Base-by-base conservation (phyloP, 257 asterid species). In the Plectranthus barbatus region DNA sequence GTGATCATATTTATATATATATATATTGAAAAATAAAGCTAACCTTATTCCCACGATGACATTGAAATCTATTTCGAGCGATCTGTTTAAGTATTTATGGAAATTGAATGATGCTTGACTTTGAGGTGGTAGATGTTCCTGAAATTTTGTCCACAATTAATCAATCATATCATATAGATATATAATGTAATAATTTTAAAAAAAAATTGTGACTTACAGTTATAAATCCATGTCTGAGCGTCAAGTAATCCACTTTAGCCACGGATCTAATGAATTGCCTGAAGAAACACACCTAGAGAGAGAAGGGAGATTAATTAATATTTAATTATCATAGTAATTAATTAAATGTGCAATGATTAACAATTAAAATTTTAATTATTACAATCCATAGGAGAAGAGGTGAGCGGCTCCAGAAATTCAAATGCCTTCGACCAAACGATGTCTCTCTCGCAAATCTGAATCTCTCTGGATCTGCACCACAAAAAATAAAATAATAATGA, bases 381-480 rank as follows among this genome's bases (percentile, higher is more conserved):
- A 91, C 98, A 11, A 69, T 83, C 98, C 98, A 91, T 10, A 91
- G 76, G 7, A 91, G 84, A 60, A 88, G 4, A 0, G 96, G 74
- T 1, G 84, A 79, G 24, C 73, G 77, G 84, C 85, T 86, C 98
- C 98, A 91, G 67, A 77, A 91, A 60, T 81, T 79, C 79, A 91
- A 58, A 66, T 91, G 98, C 54, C 95, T 74, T 58, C 92, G 84
- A 13, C 98, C 98, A 61, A 91, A 91, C 12, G 97, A 84, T 4
- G 98, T 91, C 68, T 91, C 98, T 77, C 95, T 84, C 0, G 98
- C 95, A 62, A 91, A 88, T 62, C 98, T 83, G 76, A 88, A 91
- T 47, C 98, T 83, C 74, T 88, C 98, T 0, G 98, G 97, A 73
- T 91, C 98, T 91, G 80, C 34, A 41, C 8, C 37, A 45, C 18